phyloP scores from a whole-genome alignment of 2,329 filamentous ascomycete genomes.

The Aureobasidium melanogenum region DNA sequence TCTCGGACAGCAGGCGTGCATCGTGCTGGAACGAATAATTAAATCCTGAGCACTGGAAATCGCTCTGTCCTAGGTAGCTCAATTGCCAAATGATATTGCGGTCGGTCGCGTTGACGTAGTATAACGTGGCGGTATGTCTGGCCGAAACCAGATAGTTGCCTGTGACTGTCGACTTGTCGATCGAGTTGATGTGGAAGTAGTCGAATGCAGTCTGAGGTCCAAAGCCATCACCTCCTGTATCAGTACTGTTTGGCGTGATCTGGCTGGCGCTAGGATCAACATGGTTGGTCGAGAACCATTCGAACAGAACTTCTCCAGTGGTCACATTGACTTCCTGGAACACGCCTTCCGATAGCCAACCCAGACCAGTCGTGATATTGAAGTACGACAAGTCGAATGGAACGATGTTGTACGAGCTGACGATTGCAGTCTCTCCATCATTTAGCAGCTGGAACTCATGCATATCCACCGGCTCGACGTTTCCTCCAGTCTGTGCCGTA shows the following conservation, averaged over 20 bases:
- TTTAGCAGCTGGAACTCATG: conserved; percentile 38
- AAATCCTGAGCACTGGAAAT: conserved; percentile 18
- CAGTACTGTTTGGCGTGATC: conserved; percentile 28
- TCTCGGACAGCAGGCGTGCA: conserved; percentile 33
- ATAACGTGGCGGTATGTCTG: conserved; percentile 39
- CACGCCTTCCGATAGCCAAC: conserved; percentile 34
- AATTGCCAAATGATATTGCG: conserved; percentile 44
- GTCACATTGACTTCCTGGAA: conserved; percentile 35
- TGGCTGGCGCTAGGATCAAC: conserved; percentile 36
- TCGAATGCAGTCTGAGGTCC: conserved; percentile 37
- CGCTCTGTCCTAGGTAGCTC: conserved; percentile 13
- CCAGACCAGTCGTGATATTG: conserved; percentile 28
- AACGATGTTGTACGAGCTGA: conserved; percentile 19
- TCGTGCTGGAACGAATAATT: conserved; percentile 43
- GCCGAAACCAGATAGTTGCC: conserved; percentile 47
- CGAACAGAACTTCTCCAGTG: conserved; percentile 45
- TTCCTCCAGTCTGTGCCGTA: conserved; percentile 26
- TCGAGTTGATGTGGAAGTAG: conserved; percentile 47
- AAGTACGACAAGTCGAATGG: conserved; percentile 33
- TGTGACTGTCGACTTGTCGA: conserved; percentile 36
- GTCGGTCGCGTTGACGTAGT: conserved; percentile 37
- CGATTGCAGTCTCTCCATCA: conserved; percentile 25
- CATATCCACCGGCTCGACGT: conserved; percentile 30
- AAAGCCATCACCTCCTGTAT: conserved; percentile 33
- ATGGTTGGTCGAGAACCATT: conserved; percentile 47